These are phyloP conservation scores for Thalassiosira gravida DNA, from an alignment of 352 stramenopile genomes.

Conservation along the genomic window DNA sequence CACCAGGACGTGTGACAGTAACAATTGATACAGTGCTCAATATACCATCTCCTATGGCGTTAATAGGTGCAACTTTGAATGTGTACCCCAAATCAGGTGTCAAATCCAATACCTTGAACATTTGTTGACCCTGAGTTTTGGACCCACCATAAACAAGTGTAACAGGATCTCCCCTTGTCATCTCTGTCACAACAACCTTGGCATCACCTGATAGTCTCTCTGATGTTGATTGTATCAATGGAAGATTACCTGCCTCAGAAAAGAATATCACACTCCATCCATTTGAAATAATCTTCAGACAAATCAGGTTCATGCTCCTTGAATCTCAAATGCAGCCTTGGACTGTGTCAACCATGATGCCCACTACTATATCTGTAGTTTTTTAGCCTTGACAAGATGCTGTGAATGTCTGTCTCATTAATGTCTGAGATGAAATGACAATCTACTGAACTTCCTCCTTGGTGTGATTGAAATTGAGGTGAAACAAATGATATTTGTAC, in stretches of 20 bases:
- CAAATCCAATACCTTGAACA: constrained; percentile 88
- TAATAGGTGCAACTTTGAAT: constrained; percentile 92
- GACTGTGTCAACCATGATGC: constrained; percentile 88
- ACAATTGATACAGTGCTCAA: constrained; percentile 88
- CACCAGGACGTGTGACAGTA: constrained; percentile 91
- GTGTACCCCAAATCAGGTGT: constrained; percentile 90
- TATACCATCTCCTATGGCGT: constrained; percentile 90
- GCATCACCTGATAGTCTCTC: constrained; percentile 86
- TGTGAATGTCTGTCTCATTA: constrained; percentile 80
- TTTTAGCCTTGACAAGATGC: constrained; percentile 72
- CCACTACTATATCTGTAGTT: constrained; percentile 87
- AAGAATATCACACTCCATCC: constrained; percentile 93
- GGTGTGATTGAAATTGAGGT: constrained; percentile 78
- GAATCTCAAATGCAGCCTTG: constrained; percentile 90
- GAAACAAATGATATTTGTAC: constrained; percentile 52
- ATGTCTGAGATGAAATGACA: constrained; percentile 80
- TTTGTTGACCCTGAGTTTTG: constrained; percentile 86
- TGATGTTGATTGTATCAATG: constrained; percentile 89
- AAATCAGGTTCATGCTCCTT: constrained; percentile 83
- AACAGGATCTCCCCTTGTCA: constrained; percentile 89
- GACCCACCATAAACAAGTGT: constrained; percentile 91
- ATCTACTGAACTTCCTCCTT: constrained; percentile 91
- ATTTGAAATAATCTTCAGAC: constrained; percentile 81
- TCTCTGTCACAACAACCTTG: constrained; percentile 86
- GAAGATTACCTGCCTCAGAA: constrained; percentile 92